Evolutionary conservation across 2,329 filamentous ascomycete genomes (phyloP).

Genomic region (Diaporthe sp.): DNA sequence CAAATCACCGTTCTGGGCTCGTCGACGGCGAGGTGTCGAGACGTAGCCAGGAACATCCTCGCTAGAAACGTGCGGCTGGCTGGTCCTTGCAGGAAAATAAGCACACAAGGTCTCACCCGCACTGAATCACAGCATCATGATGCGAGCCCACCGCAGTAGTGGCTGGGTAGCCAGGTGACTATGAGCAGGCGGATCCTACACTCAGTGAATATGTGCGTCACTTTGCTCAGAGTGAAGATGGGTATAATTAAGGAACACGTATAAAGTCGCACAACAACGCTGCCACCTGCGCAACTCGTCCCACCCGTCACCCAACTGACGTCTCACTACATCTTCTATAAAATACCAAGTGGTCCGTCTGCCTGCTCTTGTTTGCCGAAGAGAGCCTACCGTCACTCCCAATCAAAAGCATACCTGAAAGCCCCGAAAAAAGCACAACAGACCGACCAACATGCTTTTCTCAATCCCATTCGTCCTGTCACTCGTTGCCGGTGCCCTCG

Average conservation of each 20-base stretch:
- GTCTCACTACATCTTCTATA: slow-evolving; percentile 4
- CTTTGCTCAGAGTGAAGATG: neutral
- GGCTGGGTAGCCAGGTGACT: slow-evolving; percentile 3
- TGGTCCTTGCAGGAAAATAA: slow-evolving; percentile 18
- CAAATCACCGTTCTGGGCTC: neutral
- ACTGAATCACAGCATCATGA: slow-evolving; percentile 19
- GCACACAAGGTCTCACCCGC: slow-evolving; percentile 24
- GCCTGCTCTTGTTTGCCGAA: neutral
- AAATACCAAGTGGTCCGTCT: neutral
- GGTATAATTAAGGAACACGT: neutral
- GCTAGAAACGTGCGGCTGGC: slow-evolving; percentile 2
- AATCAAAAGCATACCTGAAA: neutral
- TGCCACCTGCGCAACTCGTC: neutral
- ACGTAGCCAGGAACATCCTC: slow-evolving; percentile 14
- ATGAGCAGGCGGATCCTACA: neutral
- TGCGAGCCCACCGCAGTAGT: neutral
- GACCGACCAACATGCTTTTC: neutral
- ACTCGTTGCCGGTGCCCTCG: slow-evolving; percentile 1
- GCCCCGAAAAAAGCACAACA: neutral
- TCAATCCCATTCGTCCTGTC: slow-evolving; percentile 7
- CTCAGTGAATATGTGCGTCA: neutral
- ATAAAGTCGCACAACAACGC: neutral
- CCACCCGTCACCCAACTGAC: neutral
- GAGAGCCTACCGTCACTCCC: too few species aligned
- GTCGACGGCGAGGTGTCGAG: neutral